Percentiles rank a stretch among this genome's conserved stretches.
These are phyloP conservation scores for Penicillium herquei DNA, from an alignment of 495 filamentous ascomycete genomes.

Conservation along the genomic window DNA sequence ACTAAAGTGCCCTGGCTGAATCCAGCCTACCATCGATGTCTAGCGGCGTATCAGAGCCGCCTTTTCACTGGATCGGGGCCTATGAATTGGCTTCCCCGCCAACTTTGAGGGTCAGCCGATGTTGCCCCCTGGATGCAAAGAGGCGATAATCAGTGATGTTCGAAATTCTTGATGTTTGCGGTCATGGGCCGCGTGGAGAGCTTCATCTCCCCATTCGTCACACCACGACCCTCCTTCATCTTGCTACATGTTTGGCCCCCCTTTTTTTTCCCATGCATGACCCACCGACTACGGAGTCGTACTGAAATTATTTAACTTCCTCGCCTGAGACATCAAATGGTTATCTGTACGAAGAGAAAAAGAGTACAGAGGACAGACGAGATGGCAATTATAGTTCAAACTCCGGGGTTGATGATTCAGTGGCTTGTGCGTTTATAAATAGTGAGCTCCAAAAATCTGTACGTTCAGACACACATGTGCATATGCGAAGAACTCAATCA, in stretches of 20 bases:
- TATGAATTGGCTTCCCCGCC: slow-evolving; percentile 16
- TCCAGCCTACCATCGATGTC: slow-evolving; percentile 12
- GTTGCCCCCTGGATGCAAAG: slow-evolving; percentile 14
- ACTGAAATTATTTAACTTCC: too few relatives aligned
- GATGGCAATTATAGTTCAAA: too few relatives aligned
- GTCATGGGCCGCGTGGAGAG: slow-evolving; percentile 9
- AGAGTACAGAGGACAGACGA: too few relatives aligned
- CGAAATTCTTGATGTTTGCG: slow-evolving; percentile 6
- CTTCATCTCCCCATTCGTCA: slow-evolving; percentile 10
- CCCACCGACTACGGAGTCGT: background rate
- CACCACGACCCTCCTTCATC: slow-evolving; percentile 11
- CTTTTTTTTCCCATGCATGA: background rate
- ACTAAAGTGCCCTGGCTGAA: slow-evolving; percentile 5
- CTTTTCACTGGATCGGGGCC: slow-evolving; percentile 16
- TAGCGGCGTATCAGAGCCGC: slow-evolving; percentile 7
- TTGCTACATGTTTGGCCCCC: slow-evolving; percentile 9
- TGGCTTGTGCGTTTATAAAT: too few relatives aligned
- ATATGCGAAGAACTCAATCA: too few relatives aligned
- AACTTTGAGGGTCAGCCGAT: slow-evolving; percentile 24
- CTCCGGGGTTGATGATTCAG: too few relatives aligned
- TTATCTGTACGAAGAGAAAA: too few relatives aligned
- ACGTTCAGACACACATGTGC: too few relatives aligned
- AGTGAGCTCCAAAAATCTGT: too few relatives aligned
- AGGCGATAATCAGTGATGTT: background rate
- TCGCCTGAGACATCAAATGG: too few relatives aligned